phyloP scores from a whole-genome alignment of 1,284 basidiomycete genomes.

The Chondrostereum purpureum region DNA sequence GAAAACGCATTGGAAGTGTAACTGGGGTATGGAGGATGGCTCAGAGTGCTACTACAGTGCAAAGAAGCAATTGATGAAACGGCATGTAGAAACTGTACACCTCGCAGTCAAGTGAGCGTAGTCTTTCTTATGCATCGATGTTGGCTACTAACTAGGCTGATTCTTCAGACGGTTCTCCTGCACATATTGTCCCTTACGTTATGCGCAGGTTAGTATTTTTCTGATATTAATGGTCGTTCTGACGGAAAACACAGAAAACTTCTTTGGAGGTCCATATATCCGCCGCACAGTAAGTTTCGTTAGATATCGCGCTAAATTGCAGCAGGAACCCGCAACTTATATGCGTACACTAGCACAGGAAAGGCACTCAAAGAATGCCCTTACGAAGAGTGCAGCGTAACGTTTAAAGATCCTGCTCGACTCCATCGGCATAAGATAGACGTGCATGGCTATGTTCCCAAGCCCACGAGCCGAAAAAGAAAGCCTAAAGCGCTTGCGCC shows the following conservation, averaged over 20 bases:
- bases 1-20: slow-evolving; percentile 6
- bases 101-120: slow-evolving; percentile 48
- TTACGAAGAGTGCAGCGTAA: slow-evolving; percentile 38
- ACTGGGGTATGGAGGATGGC: slow-evolving; percentile 6
- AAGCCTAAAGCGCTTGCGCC: no score
- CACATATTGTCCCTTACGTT: slow-evolving; percentile 46
- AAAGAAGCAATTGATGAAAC: slow-evolving; percentile 62
- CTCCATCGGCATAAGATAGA: slow-evolving; percentile 52
- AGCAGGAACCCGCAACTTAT: slow-evolving; percentile 8
- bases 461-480: slow-evolving; percentile 14
- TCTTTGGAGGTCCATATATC: slow-evolving; percentile 55
- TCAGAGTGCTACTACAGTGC: slow-evolving; percentile 43
- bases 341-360: slow-evolving; percentile 52
- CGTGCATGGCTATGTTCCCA: slow-evolving; percentile 45
- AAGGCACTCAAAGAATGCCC: slow-evolving; percentile 48
- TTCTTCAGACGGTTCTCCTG: slow-evolving; percentile 48
- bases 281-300: slow-evolving; percentile 47
- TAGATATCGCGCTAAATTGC: no score
- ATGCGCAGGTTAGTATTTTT: slow-evolving; percentile 31
- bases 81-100: slow-evolving; percentile 61
- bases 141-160: no score
- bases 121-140: slow-evolving; percentile 4
- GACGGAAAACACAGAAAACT: slow-evolving; percentile 34
- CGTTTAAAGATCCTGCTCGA: slow-evolving; percentile 59
- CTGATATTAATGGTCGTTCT: background rate